Evolutionary conservation across 352 stramenopile species (phyloP), one percentile per base, ranked within the genome.

Genomic region (Pythium myriotylum): DNA sequence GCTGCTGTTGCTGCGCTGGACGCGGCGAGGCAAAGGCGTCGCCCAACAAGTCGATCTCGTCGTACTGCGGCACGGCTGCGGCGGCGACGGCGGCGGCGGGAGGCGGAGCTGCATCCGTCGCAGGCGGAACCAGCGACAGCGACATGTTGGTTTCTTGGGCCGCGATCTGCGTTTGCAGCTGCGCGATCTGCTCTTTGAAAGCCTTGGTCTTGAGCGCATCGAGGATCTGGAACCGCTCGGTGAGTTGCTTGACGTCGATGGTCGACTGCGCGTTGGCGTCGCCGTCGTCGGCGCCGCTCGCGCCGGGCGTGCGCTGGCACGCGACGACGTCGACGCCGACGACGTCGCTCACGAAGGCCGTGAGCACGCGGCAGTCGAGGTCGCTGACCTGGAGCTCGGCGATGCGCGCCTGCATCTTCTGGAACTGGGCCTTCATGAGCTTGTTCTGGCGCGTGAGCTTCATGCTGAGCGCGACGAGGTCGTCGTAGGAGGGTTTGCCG

Each of bases 361-460:
- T 61, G 17, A 95, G 66, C 23, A 84, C 59, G 14, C 57, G 50
- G 14, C 64, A 66, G 47, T 95, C 81, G 9, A 79, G 71, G 20
- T 91, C 79, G 17, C 58, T 74, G 5, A 51, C 54, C 16, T 64
- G 65, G 0, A 80, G 67, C 54, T 73, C 62, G 13, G 53, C 49
- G 37, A 89, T 70, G 2, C 80, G 75, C 45, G 49, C 67, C 62
- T 92, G 79, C 60, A 79, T 86, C 65, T 90, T 91, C 62, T 92
- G 84, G 55, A 92, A 88, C 67, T 94, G 84, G 5, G 63, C 65
- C 63, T 91, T 92, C 84, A 93, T 91, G 40, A 93, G 67, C 60
- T 93, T 93, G 72, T 95, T 95, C 67, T 95, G 86, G 17, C 86
- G 74, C 59, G 84, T 95, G 52, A 94, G 79, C 70, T 95, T 95